Conservation (phyloP, 1,139 yeast species). For the Diutina scorzettiae region DNA sequence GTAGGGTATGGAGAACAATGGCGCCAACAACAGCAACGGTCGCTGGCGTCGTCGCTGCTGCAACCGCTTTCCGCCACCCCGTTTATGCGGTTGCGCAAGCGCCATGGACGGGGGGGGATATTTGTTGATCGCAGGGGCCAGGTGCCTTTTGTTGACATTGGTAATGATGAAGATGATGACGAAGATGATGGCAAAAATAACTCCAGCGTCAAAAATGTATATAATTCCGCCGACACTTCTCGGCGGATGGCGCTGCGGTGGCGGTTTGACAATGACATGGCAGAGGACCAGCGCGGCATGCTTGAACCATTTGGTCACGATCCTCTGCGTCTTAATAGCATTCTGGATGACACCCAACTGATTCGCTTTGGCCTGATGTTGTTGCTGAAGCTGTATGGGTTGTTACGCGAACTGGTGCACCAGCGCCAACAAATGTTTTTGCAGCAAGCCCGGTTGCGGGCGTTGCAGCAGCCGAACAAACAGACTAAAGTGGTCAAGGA, state of each 20-base stretch:
- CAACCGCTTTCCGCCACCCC: slow-evolving; percentile 29
- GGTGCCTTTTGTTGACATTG: slow-evolving; percentile 20
- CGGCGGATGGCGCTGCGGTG: slow-evolving; percentile 58
- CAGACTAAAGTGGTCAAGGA: slow-evolving; percentile 6
- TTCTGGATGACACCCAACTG: slow-evolving; percentile 77
- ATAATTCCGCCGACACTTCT: slow-evolving; percentile 44
- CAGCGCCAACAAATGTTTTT: slow-evolving; percentile 27
- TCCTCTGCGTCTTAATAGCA: slow-evolving; percentile 62
- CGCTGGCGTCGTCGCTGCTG: not conserved
- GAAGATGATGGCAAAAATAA: slow-evolving; percentile 7
- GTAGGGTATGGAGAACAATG: slow-evolving; percentile 26
- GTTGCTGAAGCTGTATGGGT: slow-evolving; percentile 72
- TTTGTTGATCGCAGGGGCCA: slow-evolving; percentile 63
- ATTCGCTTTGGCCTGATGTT: slow-evolving; percentile 89
- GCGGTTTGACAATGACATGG: slow-evolving; percentile 60
- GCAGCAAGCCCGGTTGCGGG: slow-evolving; percentile 24
- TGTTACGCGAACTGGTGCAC: slow-evolving; percentile 41
- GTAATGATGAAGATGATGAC: slow-evolving; percentile 16
- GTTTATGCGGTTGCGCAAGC: slow-evolving; percentile 54
- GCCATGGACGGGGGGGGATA: slow-evolving; percentile 60
- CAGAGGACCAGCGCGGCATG: slow-evolving; percentile 34
- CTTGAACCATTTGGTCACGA: slow-evolving; percentile 50
- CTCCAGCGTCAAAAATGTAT: slow-evolving; percentile 19
- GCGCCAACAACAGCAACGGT: not conserved
- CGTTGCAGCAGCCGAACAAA: slow-evolving; percentile 8